Conservation (phyloP, 1,284 basidiomycete genomes). For the Macrocybe sp. region DNA sequence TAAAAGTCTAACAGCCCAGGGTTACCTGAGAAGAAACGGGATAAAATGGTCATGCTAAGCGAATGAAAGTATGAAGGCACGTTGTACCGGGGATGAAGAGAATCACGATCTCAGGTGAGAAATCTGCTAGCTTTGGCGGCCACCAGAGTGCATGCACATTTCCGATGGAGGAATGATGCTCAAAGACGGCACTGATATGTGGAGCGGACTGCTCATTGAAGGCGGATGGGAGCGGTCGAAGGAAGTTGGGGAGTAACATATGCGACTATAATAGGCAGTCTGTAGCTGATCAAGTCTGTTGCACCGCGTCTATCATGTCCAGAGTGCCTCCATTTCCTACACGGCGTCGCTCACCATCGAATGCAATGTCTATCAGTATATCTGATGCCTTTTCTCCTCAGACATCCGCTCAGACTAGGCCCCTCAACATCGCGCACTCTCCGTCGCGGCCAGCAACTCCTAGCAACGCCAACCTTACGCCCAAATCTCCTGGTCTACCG, state of each 20-base stretch:
- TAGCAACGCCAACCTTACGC: constrained; percentile 27
- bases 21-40: constrained; percentile 39
- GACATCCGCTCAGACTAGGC: constrained; percentile 32
- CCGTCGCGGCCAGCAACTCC: constrained; percentile 42
- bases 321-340: constrained; percentile 47
- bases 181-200: constrained; percentile 31
- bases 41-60: not conserved
- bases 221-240: constrained; percentile 17
- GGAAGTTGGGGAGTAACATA: constrained; percentile 30
- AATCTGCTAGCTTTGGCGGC: constrained; percentile 27
- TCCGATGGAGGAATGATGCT: constrained; percentile 31
- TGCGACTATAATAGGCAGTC: not conserved
- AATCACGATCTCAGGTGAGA: constrained; percentile 31
- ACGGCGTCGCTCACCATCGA: constrained; percentile 36
- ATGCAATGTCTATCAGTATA: constrained; percentile 23
- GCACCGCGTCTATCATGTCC: constrained; percentile 37
- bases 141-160: constrained; percentile 51
- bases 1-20: constrained; percentile 60
- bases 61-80: not conserved
- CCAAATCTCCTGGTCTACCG: constrained; percentile 27
- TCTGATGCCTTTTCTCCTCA: constrained; percentile 26
- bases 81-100: constrained; percentile 53
- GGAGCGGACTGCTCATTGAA: constrained; percentile 1
- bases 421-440: constrained; percentile 49
- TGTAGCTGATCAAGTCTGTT: constrained; percentile 8